Evolutionary conservation across 495 filamentous ascomycete species (phyloP).

Genomic region (Rusavskia elegans): DNA sequence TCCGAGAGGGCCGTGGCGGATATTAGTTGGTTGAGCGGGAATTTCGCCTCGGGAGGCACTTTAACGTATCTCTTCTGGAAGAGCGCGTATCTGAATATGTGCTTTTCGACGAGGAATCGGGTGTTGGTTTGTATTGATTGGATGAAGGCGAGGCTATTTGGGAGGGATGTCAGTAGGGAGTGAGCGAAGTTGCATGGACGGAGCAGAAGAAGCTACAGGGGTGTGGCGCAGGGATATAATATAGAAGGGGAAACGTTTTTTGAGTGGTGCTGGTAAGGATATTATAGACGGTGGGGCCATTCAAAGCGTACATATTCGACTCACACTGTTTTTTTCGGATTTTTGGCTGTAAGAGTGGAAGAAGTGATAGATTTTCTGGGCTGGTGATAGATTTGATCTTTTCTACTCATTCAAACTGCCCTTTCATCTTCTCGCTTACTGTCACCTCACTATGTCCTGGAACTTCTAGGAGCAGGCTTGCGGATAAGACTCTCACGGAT

Average conservation of each 20-base stretch:
- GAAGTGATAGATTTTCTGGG: no score
- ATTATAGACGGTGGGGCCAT: no score
- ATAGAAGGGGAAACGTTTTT: no score
- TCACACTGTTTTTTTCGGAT: no score
- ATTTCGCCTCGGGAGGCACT: constrained; percentile 72
- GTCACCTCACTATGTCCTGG: background rate
- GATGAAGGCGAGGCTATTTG: constrained; percentile 89
- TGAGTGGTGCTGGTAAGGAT: background rate
- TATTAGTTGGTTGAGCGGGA: constrained; percentile 94
- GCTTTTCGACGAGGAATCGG: constrained; percentile 93
- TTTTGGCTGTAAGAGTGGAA: no score
- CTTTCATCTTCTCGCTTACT: no score
- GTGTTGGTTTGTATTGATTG: constrained; percentile 86
- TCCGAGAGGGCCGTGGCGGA: constrained; percentile 96
- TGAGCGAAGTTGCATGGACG: constrained; percentile 23
- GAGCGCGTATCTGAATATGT: constrained; percentile 97
- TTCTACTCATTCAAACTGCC: no score
- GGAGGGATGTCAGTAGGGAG: constrained; percentile 88
- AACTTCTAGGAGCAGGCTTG: no score
- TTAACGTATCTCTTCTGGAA: constrained; percentile 88
- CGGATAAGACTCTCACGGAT: no score
- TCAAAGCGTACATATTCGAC: no score
- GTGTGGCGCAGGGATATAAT: no score
- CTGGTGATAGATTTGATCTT: no score
- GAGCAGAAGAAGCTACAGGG: background rate